Evolutionary conservation across 2,329 filamentous ascomycete genomes (phyloP).

Genomic region (Penicillium italicum): DNA sequence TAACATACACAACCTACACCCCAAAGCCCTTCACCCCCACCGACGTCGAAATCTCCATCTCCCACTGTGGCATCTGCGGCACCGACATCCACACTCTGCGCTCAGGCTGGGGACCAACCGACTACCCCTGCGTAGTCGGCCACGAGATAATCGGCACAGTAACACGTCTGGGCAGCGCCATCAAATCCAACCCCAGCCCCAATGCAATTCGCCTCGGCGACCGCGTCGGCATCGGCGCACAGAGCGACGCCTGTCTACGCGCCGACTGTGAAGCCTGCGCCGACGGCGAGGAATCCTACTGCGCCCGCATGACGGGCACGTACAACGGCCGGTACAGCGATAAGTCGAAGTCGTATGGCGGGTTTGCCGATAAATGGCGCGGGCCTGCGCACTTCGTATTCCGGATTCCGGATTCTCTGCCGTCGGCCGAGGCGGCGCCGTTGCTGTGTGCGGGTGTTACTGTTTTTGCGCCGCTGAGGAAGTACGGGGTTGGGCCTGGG

Average conservation of each 20-base stretch:
- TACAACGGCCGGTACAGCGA: conserved; percentile 38
- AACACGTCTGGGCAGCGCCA: conserved; percentile 50
- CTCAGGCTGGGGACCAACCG: conserved; percentile 46
- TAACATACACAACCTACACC: conserved; percentile 36
- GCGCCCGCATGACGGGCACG: conserved; percentile 35
- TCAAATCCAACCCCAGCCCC: conserved; percentile 20
- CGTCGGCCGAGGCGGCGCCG: conserved; percentile 56
- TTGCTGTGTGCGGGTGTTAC: conserved; percentile 78
- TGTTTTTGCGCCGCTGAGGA: conserved; percentile 64
- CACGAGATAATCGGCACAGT: conserved; percentile 64
- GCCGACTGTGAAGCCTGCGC: conserved; percentile 43
- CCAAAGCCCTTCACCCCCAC: conserved; percentile 52
- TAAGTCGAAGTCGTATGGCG: conserved; percentile 46
- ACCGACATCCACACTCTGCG: conserved; percentile 59
- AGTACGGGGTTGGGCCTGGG: conserved; percentile 65
- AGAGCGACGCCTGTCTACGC: conserved; percentile 53
- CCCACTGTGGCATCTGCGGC: conserved; percentile 65
- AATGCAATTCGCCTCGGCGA: conserved; percentile 56
- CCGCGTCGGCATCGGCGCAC: conserved; percentile 61
- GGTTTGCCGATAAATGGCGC: conserved; percentile 56
- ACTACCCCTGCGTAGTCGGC: conserved; percentile 54
- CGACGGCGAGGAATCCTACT: conserved; percentile 41
- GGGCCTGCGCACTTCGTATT: conserved; percentile 58
- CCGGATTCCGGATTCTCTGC: conserved; percentile 52
- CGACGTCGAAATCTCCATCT: conserved; percentile 64